Evolutionary conservation across 1,139 yeast genomes (phyloP).

Genomic region (Lodderomyces theae): DNA sequence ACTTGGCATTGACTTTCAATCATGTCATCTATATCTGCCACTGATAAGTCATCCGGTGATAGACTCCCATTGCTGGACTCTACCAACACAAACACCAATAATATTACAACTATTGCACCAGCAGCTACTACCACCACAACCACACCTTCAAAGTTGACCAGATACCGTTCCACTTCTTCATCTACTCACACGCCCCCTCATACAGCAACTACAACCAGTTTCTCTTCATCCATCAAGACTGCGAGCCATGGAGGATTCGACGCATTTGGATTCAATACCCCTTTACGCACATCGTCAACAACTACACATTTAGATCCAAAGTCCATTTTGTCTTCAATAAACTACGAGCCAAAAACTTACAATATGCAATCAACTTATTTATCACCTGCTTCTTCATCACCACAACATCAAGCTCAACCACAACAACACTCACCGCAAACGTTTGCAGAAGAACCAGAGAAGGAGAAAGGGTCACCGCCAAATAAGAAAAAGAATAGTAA

Average conservation of each 20-base stretch:
- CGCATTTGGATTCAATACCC: constrained; percentile 10
- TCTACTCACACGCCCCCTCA: constrained; percentile 4
- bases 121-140: constrained; percentile 4
- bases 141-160: constrained; percentile 33
- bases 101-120: constrained; percentile 14
- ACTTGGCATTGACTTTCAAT: too few relatives aligned
- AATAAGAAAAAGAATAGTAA: constrained; percentile 21
- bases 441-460: constrained; percentile 2
- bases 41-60: not conserved
- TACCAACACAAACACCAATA: not conserved
- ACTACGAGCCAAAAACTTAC: constrained; percentile 8
- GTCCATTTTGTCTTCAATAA: constrained; percentile 6
- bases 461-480: constrained; percentile 9
- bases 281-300: constrained; percentile 9
- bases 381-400: constrained; percentile 53
- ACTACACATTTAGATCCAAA: constrained; percentile 14
- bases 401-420: constrained; percentile 22
- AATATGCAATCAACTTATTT: constrained; percentile 22
- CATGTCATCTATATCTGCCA: constrained; percentile 2
- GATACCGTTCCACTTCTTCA: not conserved
- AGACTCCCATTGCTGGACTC: constrained; percentile 7
- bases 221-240: not conserved
- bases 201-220: not conserved
- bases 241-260: not conserved
- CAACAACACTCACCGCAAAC: not conserved